Evolutionary conservation across 2,329 filamentous ascomycete genomes (phyloP).

Genomic region (Rutstroemia sp.): DNA sequence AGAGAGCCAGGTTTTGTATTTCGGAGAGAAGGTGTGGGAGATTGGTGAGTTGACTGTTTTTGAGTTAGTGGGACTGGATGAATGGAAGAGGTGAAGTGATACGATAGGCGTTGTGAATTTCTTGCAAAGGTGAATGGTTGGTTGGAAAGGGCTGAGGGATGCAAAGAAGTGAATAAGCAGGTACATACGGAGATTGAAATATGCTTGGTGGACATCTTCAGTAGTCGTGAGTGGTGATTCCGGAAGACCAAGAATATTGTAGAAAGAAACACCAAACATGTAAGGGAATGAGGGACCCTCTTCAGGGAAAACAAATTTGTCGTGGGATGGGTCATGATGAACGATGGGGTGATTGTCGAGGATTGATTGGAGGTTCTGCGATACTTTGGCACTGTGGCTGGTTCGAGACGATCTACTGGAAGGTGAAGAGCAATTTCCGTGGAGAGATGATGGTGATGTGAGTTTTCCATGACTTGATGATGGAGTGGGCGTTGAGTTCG

Average conservation of each 20-base stretch:
- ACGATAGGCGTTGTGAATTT: background rate
- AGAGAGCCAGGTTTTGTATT: background rate
- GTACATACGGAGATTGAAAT: background rate
- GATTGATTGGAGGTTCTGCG: too few relatives aligned
- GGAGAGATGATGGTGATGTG: too few relatives aligned
- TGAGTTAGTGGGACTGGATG: background rate
- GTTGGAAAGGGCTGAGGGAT: too few relatives aligned
- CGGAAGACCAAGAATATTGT: background rate
- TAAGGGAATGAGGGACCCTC: background rate
- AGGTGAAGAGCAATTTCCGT: too few relatives aligned
- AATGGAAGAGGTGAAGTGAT: background rate
- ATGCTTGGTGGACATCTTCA: background rate
- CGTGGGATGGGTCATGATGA: background rate
- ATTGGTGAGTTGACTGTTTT: background rate
- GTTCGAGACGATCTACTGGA: too few relatives aligned
- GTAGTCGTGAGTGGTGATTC: background rate
- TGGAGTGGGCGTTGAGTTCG: too few relatives aligned
- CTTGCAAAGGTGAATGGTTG: too few relatives aligned
- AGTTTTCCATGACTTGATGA: too few relatives aligned
- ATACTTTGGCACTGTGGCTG: too few relatives aligned
- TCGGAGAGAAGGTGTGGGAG: background rate
- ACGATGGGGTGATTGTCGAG: too few relatives aligned
- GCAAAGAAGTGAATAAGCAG: too few relatives aligned
- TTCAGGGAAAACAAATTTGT: background rate
- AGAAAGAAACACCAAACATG: background rate